Conservation (phyloP, 106 monocot species). For the Ottelia alismoides region DNA sequence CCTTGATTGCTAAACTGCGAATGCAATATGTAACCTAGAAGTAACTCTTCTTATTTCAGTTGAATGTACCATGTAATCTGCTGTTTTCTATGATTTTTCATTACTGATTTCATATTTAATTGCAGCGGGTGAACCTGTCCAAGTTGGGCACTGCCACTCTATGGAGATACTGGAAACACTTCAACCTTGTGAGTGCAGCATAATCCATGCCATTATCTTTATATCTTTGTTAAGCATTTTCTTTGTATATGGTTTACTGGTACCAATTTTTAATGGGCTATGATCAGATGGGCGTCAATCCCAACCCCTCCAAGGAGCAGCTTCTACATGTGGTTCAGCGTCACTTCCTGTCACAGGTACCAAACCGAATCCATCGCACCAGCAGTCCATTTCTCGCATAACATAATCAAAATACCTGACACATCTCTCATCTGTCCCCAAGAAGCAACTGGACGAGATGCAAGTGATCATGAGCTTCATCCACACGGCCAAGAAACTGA, state of each 20-base stretch:
- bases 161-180: constrained; percentile 89
- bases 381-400: background rate
- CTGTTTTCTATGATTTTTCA: background rate
- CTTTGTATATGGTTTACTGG: background rate
- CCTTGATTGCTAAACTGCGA: too few species aligned
- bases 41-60: background rate
- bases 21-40: too few species aligned
- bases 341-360: constrained; percentile 78
- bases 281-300: constrained; percentile 41
- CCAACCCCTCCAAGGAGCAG: constrained; percentile 75
- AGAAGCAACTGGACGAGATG: constrained; percentile 67
- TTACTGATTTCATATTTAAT: background rate
- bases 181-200: constrained; percentile 49
- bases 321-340: constrained; percentile 44
- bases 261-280: background rate
- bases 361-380: background rate
- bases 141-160: constrained; percentile 54
- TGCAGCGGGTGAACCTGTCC: constrained; percentile 58
- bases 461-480: constrained; percentile 70
- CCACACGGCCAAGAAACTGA: constrained; percentile 43
- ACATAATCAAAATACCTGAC: too few species aligned
- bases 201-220: background rate
- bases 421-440: constrained; percentile 4
- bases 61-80: background rate
- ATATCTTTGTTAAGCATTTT: background rate